Conservation (phyloP, 768 basidiomycete genomes). For the Pleurotus platypus region DNA sequence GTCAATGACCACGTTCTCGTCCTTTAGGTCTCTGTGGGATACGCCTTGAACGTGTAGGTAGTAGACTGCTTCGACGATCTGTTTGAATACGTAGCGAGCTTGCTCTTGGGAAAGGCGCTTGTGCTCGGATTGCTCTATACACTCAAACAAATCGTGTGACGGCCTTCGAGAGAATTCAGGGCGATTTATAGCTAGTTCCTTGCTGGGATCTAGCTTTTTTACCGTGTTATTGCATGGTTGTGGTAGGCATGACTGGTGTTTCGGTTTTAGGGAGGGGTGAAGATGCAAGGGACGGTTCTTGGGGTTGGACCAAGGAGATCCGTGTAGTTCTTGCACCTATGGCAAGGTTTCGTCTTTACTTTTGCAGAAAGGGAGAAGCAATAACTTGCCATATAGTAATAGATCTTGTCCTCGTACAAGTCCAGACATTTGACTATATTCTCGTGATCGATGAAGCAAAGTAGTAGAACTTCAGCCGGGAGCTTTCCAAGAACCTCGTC, state of each 20-base stretch:
- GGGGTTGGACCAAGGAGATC: conserved; percentile 78
- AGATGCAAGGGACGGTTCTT: conserved; percentile 31
- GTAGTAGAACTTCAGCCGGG: conserved; percentile 79
- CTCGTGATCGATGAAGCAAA: conserved; percentile 71
- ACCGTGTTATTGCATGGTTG: no score
- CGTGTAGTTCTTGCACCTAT: conserved; percentile 90
- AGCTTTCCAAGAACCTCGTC: conserved; percentile 59
- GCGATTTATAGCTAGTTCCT: conserved; percentile 9
- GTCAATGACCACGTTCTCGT: conserved; percentile 89
- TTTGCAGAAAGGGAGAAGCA: not conserved
- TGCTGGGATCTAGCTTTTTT: not conserved
- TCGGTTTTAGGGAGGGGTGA: not conserved
- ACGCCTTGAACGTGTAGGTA: conserved; percentile 83
- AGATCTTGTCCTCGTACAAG: conserved; percentile 77
- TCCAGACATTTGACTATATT: conserved; percentile 83
- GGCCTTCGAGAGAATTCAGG: conserved; percentile 62
- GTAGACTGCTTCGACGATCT: conserved; percentile 81
- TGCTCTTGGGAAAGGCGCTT: conserved; percentile 75
- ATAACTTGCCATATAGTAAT: conserved; percentile 79
- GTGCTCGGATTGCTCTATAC: conserved; percentile 83
- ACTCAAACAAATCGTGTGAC: conserved; percentile 93
- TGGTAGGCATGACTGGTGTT: no score
- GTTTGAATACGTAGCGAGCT: conserved; percentile 80
- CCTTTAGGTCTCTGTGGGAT: conserved; percentile 94
- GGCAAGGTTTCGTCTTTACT: conserved; percentile 4